Percentiles rank a stretch among this genome's conserved stretches.
Conservation (phyloP, 352 stramenopile species). For the Phytophthora pluvialis region DNA sequence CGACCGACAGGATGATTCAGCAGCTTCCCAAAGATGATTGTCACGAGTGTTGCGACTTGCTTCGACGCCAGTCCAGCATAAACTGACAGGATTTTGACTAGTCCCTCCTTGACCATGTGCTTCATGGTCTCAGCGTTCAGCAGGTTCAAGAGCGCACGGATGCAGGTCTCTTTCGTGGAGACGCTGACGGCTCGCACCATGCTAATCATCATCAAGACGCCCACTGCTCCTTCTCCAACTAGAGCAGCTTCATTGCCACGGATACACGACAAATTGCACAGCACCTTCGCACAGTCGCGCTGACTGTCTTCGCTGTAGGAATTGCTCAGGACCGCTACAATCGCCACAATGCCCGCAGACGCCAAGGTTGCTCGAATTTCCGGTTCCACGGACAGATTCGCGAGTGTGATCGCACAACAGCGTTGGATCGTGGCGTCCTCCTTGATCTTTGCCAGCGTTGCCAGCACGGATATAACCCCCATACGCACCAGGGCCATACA, state of each 20-base stretch:
- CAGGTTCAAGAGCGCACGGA: conserved; percentile 71
- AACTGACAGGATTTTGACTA: conserved; percentile 68
- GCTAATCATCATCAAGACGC: conserved; percentile 81
- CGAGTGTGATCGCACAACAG: conserved; percentile 74
- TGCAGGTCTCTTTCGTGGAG: conserved; percentile 74
- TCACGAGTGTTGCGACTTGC: conserved; percentile 45
- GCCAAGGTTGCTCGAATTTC: conserved; percentile 58
- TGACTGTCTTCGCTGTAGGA: conserved; percentile 87
- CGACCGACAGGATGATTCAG: conserved; percentile 51
- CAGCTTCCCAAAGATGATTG: conserved; percentile 67
- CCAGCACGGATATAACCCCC: conserved; percentile 61
- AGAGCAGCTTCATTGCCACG: conserved; percentile 53
- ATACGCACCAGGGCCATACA: conserved; percentile 56
- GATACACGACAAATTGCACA: conserved; percentile 78
- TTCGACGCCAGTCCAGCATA: conserved; percentile 43
- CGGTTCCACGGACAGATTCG: conserved; percentile 64
- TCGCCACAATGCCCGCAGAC: conserved; percentile 50
- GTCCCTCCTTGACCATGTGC: conserved; percentile 66
- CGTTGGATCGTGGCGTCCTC: conserved; percentile 58
- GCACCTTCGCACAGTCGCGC: conserved; percentile 70
- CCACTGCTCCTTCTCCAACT: conserved; percentile 62
- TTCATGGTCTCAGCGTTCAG: conserved; percentile 65
- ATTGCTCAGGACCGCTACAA: conserved; percentile 71
- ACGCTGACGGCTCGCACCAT: conserved; percentile 73
- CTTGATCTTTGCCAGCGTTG: conserved; percentile 62